A percentile compares a stretch with the other conserved stretches of the same genome.
These are phyloP conservation scores for Suillus weaverae DNA, from an alignment of 768 basidiomycete genomes.

Conservation along the genomic window DNA sequence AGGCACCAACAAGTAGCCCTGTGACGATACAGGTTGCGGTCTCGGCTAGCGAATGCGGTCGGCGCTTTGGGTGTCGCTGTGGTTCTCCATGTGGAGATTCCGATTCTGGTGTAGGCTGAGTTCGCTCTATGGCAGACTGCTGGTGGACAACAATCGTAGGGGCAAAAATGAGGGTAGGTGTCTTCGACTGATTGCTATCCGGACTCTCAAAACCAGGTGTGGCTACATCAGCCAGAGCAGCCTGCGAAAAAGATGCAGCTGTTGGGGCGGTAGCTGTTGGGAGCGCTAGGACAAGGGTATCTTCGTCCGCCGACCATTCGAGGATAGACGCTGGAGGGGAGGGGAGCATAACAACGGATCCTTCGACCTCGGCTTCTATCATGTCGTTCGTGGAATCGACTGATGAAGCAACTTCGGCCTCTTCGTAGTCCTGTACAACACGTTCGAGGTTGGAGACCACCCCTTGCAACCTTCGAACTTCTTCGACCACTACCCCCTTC, in stretches of 20 bases:
- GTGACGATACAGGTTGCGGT: slow-evolving; percentile 51
- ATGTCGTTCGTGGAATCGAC: slow-evolving; percentile 19
- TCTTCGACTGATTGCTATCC: slow-evolving; percentile 9
- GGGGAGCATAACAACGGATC: slow-evolving; percentile 16
- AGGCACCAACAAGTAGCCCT: slow-evolving; percentile 61
- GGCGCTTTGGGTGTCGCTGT: slow-evolving; percentile 19
- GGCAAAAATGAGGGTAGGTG: slow-evolving; percentile 21
- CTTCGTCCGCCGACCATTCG: slow-evolving; percentile 13
- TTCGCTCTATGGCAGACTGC: slow-evolving; percentile 10
- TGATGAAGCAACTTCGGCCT: slow-evolving; percentile 25
- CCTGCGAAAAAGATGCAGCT: slow-evolving; percentile 11
- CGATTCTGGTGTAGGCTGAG: slow-evolving; percentile 14
- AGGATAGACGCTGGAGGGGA: slow-evolving; percentile 18
- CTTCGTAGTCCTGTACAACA: slow-evolving; percentile 42
- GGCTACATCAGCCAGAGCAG: slow-evolving; percentile 1
- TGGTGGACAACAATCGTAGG: slow-evolving; percentile 28
- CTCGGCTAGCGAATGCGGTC: slow-evolving; percentile 27
- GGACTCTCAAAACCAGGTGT: slow-evolving; percentile 1
- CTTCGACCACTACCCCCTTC: slow-evolving; percentile 40
- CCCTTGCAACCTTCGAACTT: slow-evolving; percentile 48
- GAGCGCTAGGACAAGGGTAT: neutral
- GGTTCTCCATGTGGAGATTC: slow-evolving; percentile 8
- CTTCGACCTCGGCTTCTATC: slow-evolving; percentile 14
- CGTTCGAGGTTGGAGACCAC: slow-evolving; percentile 53
- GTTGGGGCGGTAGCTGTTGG: slow-evolving; percentile 5